Percentiles rank a stretch among this genome's conserved stretches.
Conservation (phyloP, 768 basidiomycete species). For the Lanmaoa pseudosensibilis region DNA sequence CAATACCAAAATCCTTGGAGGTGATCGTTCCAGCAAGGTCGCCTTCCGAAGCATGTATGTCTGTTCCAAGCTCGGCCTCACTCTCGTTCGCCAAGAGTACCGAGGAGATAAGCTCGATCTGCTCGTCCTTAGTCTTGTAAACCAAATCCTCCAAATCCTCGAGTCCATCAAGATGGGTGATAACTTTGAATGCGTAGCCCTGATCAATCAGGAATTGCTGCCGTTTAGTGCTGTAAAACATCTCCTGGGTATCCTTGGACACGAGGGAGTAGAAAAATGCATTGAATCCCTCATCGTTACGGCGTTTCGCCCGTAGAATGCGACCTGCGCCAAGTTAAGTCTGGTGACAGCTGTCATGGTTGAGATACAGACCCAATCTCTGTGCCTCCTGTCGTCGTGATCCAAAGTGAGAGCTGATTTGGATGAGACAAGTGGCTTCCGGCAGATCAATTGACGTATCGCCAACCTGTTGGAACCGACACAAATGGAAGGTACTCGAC, state of each 20-base stretch:
- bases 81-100: slow-evolving; percentile 90
- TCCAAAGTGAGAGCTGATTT: slow-evolving; percentile 99
- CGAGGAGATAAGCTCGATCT: slow-evolving; percentile 93
- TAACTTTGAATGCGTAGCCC: slow-evolving; percentile 99
- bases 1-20: slow-evolving; percentile 78
- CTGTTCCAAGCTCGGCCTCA: slow-evolving; percentile 84
- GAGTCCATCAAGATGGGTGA: slow-evolving; percentile 94
- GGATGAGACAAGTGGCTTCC: slow-evolving; percentile 98
- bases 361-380: slow-evolving; percentile 65
- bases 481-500: slow-evolving; percentile 13
- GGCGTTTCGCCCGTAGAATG: slow-evolving; percentile 92
- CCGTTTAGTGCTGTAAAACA: slow-evolving; percentile 99
- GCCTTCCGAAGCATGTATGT: slow-evolving; percentile 79
- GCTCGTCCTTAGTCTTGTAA: slow-evolving; percentile 87
- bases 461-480: slow-evolving; percentile 63
- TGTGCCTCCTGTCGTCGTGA: slow-evolving; percentile 98
- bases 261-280: slow-evolving; percentile 99
- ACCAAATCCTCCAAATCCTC: slow-evolving; percentile 85
- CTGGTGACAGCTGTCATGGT: slow-evolving; percentile 15
- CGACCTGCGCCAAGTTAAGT: slow-evolving; percentile 57
- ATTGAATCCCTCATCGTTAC: slow-evolving; percentile 99
- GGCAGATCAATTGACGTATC: slow-evolving; percentile 99
- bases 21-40: slow-evolving; percentile 85
- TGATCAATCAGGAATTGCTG: slow-evolving; percentile 99
- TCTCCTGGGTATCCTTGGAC: slow-evolving; percentile 98